Conservation (phyloP, 805 yeast species). For the Monosporozyma yasuniensis region DNA sequence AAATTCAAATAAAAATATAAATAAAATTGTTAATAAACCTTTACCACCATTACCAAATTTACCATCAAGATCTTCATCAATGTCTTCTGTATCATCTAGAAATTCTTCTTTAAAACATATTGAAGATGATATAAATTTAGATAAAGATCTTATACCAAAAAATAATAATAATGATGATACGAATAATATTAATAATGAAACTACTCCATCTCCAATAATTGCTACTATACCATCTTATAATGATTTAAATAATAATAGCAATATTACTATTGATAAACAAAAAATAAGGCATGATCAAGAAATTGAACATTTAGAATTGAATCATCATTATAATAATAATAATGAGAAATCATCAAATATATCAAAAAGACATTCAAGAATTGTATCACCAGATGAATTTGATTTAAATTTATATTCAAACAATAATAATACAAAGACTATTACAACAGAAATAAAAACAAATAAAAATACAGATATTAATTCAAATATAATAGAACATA, state of each 20-base stretch:
- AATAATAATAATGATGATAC: background rate
- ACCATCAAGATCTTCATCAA: conserved; percentile 1
- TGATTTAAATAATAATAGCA: background rate
- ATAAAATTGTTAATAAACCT: conserved; percentile 32
- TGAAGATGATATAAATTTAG: background rate
- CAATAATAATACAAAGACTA: background rate
- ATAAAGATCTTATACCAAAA: background rate
- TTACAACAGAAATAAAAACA: background rate
- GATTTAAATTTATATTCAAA: background rate
- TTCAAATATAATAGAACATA: background rate
- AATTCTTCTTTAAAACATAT: background rate
- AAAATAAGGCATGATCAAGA: background rate
- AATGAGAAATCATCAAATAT: too few relatives aligned
- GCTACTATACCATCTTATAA: background rate
- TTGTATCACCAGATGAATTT: background rate
- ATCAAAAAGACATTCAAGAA: background rate
- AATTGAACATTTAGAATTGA: background rate
- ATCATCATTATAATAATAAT: too few relatives aligned
- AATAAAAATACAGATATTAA: background rate
- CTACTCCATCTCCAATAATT: background rate
- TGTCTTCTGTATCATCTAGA: conserved; percentile 1
- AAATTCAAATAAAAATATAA: conserved; percentile 15
- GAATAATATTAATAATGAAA: background rate
- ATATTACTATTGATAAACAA: conserved; percentile 9
- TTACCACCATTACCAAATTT: conserved; percentile 34